Conservation (phyloP, 2,329 filamentous ascomycete genomes). For the Fusarium equiseti region DNA sequence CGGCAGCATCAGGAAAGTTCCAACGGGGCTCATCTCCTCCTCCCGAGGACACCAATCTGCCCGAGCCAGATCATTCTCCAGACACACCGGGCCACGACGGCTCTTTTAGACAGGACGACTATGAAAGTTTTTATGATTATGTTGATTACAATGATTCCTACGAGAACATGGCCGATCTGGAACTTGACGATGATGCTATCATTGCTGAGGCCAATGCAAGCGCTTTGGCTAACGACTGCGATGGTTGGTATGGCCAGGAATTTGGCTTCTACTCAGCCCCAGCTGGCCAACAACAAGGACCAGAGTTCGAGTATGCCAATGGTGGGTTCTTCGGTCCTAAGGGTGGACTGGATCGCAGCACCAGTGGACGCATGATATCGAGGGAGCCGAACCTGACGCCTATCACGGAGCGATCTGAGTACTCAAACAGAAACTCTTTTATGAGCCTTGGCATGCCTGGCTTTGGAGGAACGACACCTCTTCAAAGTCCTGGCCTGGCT, state of each 20-base stretch:
- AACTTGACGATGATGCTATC: slow-evolving; percentile 86
- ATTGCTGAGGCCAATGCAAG: slow-evolving; percentile 96
- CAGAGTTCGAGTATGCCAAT: slow-evolving; percentile 72
- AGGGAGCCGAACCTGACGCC: slow-evolving; percentile 93
- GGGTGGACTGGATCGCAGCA: slow-evolving; percentile 73
- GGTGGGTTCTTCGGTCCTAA: slow-evolving; percentile 91
- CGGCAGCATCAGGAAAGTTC: slow-evolving; percentile 81
- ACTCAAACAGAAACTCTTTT: slow-evolving; percentile 92
- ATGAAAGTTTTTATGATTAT: slow-evolving; percentile 53
- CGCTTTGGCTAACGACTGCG: slow-evolving; percentile 89
- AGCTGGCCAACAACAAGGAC: slow-evolving; percentile 57
- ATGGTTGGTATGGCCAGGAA: slow-evolving; percentile 95
- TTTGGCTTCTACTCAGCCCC: slow-evolving; percentile 92
- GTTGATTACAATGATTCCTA: slow-evolving; percentile 65
- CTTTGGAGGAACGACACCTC: slow-evolving; percentile 58
- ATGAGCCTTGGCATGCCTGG: slow-evolving; percentile 72
- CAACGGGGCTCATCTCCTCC: slow-evolving; percentile 66
- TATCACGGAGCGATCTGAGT: slow-evolving; percentile 95
- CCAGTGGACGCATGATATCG: slow-evolving; percentile 79
- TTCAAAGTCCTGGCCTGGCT: slow-evolving; percentile 79
- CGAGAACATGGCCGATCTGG: slow-evolving; percentile 74
- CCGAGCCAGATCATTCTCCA: slow-evolving; percentile 28
- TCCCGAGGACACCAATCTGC: slow-evolving; percentile 41
- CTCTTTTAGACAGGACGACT: slow-evolving; percentile 57
- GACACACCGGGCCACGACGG: slow-evolving; percentile 22